phyloP scores from a whole-genome alignment of 2,329 filamentous ascomycete genomes.

The Fusarium keratoplasticum region DNA sequence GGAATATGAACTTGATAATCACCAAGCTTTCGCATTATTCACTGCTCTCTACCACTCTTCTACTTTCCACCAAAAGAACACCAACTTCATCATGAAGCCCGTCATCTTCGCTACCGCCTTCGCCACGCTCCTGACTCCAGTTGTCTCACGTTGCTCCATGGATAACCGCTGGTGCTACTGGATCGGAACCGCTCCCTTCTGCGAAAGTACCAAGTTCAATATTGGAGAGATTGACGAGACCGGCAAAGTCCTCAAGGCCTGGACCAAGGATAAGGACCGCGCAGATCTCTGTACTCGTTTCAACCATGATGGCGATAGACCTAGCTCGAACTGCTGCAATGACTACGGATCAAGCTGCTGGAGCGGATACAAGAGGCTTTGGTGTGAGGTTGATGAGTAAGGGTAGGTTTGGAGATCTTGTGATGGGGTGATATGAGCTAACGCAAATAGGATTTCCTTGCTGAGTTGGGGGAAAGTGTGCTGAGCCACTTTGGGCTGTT shows the following conservation, averaged over 20 bases:
- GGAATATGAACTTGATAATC: background rate
- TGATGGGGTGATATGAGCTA: background rate
- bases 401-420: background rate
- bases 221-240: background rate
- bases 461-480: no score
- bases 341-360: background rate
- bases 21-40: background rate
- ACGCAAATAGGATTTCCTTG: background rate
- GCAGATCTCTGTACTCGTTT: background rate
- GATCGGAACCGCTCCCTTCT: background rate
- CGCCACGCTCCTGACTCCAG: background rate
- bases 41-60: background rate
- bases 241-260: background rate
- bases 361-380: background rate
- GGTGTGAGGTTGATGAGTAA: background rate
- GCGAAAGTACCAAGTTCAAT: background rate
- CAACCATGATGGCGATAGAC: background rate
- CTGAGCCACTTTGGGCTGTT: no score
- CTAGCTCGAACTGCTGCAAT: background rate
- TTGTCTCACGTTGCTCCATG: background rate
- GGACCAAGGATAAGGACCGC: background rate
- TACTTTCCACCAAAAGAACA: background rate
- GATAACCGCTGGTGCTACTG: background rate
- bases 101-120: background rate
- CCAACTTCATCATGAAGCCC: background rate